phyloP scores from a whole-genome alignment of 2,329 filamentous ascomycete species.

The Fusarium phyllophilum region DNA sequence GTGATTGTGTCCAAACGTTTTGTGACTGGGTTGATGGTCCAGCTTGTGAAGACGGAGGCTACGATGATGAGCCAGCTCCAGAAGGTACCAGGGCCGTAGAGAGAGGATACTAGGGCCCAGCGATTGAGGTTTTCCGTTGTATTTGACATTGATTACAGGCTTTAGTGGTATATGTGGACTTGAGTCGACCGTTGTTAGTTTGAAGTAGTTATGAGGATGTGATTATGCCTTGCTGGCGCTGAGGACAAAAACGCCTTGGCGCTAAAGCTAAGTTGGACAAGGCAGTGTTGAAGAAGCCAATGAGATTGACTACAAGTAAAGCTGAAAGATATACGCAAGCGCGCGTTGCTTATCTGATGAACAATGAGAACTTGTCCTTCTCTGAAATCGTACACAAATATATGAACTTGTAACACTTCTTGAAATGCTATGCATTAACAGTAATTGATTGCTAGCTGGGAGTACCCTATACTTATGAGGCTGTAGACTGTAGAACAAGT shows the following conservation, averaged over 20 bases:
- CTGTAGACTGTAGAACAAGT: too few species aligned
- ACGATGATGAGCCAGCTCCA: neutral
- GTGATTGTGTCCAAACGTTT: neutral
- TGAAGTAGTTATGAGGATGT: neutral
- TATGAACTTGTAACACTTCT: neutral
- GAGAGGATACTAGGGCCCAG: neutral
- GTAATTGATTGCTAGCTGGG: neutral
- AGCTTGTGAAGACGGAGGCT: neutral
- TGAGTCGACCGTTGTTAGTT: accelerated
- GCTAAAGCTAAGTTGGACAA: neutral
- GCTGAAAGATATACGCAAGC: neutral
- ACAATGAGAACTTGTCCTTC: neutral
- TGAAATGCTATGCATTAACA: neutral
- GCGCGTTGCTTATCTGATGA: accelerated
- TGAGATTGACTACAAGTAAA: neutral
- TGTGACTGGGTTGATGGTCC: neutral
- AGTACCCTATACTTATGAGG: neutral
- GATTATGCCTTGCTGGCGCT: neutral
- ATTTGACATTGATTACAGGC: neutral
- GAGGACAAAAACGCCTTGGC: neutral
- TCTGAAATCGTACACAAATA: neutral
- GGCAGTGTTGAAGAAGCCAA: neutral
- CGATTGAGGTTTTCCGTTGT: neutral
- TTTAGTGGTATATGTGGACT: accelerated
- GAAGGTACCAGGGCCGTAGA: neutral